A percentile compares a stretch with the other conserved stretches of the same genome.
phyloP scores from a whole-genome alignment of 352 stramenopile species.

The Saprolegnia diclina region DNA sequence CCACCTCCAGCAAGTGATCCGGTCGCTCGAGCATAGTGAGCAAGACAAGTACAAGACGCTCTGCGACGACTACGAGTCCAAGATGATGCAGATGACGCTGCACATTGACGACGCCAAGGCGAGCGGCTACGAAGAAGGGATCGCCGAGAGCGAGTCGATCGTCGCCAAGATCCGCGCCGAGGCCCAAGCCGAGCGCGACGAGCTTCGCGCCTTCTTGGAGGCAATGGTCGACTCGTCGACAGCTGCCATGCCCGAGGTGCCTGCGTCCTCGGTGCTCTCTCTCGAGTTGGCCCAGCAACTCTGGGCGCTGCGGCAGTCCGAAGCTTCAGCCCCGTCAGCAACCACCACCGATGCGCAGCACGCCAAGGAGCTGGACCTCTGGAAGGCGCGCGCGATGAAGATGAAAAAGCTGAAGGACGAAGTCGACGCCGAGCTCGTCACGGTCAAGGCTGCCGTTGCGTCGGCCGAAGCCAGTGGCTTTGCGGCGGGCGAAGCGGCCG shows the following conservation, averaged over 20 bases:
- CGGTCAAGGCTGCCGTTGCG: neutral
- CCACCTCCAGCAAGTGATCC: conserved; percentile 57
- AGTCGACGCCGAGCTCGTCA: conserved; percentile 47
- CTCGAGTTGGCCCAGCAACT: conserved; percentile 1
- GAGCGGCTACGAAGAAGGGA: conserved; percentile 63
- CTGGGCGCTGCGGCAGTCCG: conserved; percentile 7
- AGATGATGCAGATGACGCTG: conserved; percentile 60
- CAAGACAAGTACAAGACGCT: conserved; percentile 56
- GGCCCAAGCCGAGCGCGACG: neutral
- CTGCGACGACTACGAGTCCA: conserved; percentile 64
- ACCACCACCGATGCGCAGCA: conserved; percentile 29
- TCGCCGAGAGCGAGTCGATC: conserved; percentile 68
- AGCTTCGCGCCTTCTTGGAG: conserved; percentile 4
- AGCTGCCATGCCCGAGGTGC: neutral
- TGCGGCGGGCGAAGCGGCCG: neutral
- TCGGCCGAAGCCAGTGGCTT: neutral
- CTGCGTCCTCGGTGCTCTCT: neutral
- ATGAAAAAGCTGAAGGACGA: conserved; percentile 83
- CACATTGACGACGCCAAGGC: conserved; percentile 71
- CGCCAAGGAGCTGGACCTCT: conserved; percentile 61
- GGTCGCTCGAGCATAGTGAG: conserved; percentile 41
- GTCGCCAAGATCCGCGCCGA: conserved; percentile 42
- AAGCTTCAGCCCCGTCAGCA: neutral
- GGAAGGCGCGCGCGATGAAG: conserved; percentile 69
- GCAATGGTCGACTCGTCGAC: neutral